phyloP scores from a whole-genome alignment of 768 basidiomycete species.

The Mycena indigotica region DNA sequence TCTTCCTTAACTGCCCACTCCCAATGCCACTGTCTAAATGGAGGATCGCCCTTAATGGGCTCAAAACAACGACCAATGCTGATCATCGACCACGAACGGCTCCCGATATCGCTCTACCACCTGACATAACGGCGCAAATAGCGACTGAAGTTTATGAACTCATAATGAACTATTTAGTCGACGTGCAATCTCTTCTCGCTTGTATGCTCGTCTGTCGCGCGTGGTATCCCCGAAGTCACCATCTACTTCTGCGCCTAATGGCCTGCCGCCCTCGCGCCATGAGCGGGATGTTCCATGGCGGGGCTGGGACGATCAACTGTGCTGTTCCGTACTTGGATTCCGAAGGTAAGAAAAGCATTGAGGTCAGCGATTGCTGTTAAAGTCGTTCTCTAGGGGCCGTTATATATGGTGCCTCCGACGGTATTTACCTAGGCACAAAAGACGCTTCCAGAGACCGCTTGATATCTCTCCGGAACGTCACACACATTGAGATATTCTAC shows the following conservation, averaged over 20 bases:
- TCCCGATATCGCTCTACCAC: background rate
- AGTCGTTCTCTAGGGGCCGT: too few relatives aligned
- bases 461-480: conserved; percentile 38
- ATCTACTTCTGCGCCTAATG: conserved; percentile 9
- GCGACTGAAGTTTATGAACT: conserved; percentile 21
- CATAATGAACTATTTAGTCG: conserved; percentile 13
- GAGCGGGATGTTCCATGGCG: too few relatives aligned
- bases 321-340: background rate
- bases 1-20: too few relatives aligned
- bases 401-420: conserved; percentile 15
- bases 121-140: conserved; percentile 14
- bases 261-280: conserved; percentile 8
- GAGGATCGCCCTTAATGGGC: background rate
- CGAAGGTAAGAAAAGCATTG: too few relatives aligned
- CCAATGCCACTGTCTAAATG: too few relatives aligned
- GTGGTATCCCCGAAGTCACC: conserved; percentile 17
- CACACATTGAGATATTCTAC: conserved; percentile 76
- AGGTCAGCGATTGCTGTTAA: too few relatives aligned
- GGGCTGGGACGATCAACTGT: conserved; percentile 4
- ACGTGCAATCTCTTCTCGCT: conserved; percentile 12
- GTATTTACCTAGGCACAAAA: conserved; percentile 5
- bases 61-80: background rate
- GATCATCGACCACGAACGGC: too few relatives aligned
- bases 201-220: conserved; percentile 21
- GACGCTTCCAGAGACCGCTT: conserved; percentile 6